A percentile compares a stretch with the other conserved stretches of the same genome.
These are phyloP conservation scores for Sordariomycetes sp. DNA, from an alignment of 2,329 filamentous ascomycete genomes.

Conservation along the genomic window DNA sequence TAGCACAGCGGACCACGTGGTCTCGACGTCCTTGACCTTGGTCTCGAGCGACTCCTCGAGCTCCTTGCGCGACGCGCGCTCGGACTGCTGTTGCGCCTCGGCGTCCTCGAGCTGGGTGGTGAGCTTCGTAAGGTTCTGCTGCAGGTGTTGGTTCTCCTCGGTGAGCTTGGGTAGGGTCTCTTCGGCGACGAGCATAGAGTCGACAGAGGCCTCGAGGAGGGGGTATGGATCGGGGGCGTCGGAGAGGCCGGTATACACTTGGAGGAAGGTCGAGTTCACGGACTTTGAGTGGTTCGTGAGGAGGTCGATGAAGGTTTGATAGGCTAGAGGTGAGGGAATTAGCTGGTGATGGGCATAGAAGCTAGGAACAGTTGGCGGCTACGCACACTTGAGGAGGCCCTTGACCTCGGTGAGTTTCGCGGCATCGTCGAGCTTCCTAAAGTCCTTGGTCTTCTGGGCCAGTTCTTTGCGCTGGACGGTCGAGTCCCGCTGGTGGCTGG, in stretches of 20 bases:
- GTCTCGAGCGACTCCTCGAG: conserved; percentile 67
- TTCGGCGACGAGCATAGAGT: conserved; percentile 74
- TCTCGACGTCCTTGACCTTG: conserved; percentile 81
- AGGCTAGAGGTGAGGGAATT: conserved; percentile 44
- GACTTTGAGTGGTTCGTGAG: conserved; percentile 93
- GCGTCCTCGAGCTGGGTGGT: conserved; percentile 75
- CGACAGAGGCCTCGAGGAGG: conserved; percentile 88
- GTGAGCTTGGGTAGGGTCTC: conserved; percentile 84
- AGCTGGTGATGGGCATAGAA: background rate
- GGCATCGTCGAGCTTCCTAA: conserved; percentile 83
- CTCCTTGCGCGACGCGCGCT: conserved; percentile 60
- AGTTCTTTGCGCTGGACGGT: conserved; percentile 92
- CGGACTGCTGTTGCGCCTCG: conserved; percentile 69
- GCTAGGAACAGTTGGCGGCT: background rate
- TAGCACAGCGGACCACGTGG: conserved; percentile 80
- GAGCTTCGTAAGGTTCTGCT: conserved; percentile 63
- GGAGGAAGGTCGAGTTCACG: conserved; percentile 84
- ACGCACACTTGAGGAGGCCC: conserved; percentile 68
- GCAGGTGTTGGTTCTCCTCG: conserved; percentile 82
- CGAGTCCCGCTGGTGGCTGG: conserved; percentile 87
- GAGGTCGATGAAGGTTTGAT: conserved; percentile 95
- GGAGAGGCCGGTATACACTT: conserved; percentile 84
- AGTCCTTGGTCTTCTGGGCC: conserved; percentile 98
- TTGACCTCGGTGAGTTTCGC: conserved; percentile 85
- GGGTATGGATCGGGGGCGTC: conserved; percentile 96